Conservation (phyloP, 148 eudicot genomes). For the Rhododendron ferrugineum region DNA sequence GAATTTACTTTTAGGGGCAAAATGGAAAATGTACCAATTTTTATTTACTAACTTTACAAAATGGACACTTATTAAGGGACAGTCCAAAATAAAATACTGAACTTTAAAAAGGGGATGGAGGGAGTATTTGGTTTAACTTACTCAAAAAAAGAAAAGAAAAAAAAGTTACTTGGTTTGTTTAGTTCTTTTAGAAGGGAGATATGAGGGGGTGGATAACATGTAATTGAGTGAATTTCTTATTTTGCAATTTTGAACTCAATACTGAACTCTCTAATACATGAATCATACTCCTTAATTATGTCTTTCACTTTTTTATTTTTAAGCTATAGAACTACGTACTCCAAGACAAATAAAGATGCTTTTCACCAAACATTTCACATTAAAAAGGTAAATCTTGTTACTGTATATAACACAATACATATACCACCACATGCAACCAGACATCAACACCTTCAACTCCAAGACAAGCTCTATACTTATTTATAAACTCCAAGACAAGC, state of each 20-base stretch:
- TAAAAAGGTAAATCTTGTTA: neutral
- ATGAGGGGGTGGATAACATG: too few relatives aligned
- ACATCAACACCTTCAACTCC: neutral
- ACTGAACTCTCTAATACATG: neutral
- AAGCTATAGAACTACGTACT: neutral
- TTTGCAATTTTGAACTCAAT: neutral
- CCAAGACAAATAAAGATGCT: neutral
- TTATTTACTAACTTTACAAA: too few relatives aligned
- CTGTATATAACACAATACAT: neutral
- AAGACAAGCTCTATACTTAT: neutral
- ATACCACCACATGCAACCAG: conserved; percentile 9
- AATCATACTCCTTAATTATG: neutral
- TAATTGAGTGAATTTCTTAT: too few relatives aligned
- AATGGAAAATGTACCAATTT: too few relatives aligned
- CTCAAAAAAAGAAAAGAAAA: too few relatives aligned
- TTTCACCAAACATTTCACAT: neutral
- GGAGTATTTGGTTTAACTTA: too few relatives aligned
- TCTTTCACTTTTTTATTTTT: neutral
- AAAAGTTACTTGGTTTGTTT: too few relatives aligned
- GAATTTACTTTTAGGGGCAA: too few relatives aligned
- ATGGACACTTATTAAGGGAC: too few relatives aligned
- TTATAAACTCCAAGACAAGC: neutral
- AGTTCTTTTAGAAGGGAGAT: too few relatives aligned
- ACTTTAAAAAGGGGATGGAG: too few relatives aligned
- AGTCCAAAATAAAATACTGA: too few relatives aligned